phyloP scores from a whole-genome alignment of 163 green algal genomes.

The Scenedesmus sp. region DNA sequence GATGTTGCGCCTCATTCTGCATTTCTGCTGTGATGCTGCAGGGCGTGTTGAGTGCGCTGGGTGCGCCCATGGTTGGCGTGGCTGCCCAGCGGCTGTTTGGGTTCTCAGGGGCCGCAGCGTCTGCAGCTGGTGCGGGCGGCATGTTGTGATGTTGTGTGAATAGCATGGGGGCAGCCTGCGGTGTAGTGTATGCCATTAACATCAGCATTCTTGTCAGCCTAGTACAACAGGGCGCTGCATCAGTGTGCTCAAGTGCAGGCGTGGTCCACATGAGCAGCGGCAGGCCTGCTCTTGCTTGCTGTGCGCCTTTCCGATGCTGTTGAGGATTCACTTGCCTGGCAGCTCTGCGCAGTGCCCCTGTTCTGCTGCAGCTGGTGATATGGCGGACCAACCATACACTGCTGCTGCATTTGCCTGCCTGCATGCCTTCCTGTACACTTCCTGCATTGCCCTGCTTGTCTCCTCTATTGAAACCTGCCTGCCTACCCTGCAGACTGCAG shows the following conservation, averaged over 20 bases:
- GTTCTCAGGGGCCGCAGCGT: conserved; percentile 30
- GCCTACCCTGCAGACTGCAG: conserved; percentile 21
- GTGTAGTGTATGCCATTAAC: too few species aligned
- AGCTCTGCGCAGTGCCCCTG: too few species aligned
- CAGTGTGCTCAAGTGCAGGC: too few species aligned
- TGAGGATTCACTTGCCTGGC: too few species aligned
- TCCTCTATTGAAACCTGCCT: not conserved
- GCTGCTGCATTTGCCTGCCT: not conserved
- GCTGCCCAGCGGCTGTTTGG: conserved; percentile 21
- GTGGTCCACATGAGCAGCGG: too few species aligned
- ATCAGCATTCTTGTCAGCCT: too few species aligned
- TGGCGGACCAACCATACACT: too few species aligned
- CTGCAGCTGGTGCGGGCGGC: not conserved
- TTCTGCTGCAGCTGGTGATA: too few species aligned
- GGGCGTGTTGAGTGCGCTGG: not conserved
- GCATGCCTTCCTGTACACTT: not conserved
- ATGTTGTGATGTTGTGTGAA: not conserved
- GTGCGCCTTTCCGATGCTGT: too few species aligned
- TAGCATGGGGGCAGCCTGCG: not conserved
- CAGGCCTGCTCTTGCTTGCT: too few species aligned
- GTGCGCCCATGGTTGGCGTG: conserved; percentile 40
- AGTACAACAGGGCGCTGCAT: too few species aligned
- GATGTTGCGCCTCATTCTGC: not conserved
- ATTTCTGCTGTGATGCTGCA: conserved; percentile 9
- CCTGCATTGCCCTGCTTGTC: not conserved